Percentiles rank a stretch among this genome's conserved stretches.
Evolutionary conservation across 1,139 yeast species (phyloP).

Genomic region (Suhomyces choctaworum): DNA sequence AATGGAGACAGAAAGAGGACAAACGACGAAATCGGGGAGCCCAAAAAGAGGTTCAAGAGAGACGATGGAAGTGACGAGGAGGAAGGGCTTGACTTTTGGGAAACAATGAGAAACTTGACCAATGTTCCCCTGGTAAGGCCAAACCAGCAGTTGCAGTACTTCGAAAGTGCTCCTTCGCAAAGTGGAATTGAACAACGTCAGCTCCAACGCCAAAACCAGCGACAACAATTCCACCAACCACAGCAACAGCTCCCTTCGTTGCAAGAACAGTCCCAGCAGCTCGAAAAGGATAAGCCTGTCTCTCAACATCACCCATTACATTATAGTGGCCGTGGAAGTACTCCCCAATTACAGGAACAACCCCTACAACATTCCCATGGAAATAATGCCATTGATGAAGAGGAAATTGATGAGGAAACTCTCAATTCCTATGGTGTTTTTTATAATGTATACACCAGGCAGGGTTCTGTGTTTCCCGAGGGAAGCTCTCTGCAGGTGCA

Average conservation of each 20-base stretch:
- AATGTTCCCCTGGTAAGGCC: constrained; percentile 25
- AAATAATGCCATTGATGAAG: constrained; percentile 19
- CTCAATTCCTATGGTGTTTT: constrained; percentile 38
- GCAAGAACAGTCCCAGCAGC: neutral
- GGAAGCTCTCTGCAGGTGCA: constrained; percentile 17
- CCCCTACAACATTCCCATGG: neutral
- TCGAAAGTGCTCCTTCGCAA: constrained; percentile 20
- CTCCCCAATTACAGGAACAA: constrained; percentile 21
- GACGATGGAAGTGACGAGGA: constrained; percentile 25
- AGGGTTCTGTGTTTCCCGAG: constrained; percentile 35
- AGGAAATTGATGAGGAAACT: constrained; percentile 36
- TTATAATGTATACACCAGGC: constrained; percentile 38
- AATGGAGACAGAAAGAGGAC: constrained; percentile 10
- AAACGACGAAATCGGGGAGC: constrained; percentile 9
- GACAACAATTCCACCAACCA: constrained; percentile 7
- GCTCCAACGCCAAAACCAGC: constrained; percentile 15
- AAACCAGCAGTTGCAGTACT: constrained; percentile 46
- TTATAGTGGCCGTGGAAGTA: constrained; percentile 23
- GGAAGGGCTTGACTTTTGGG: constrained; percentile 68
- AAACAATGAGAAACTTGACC: constrained; percentile 57
- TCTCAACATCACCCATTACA: constrained; percentile 54
- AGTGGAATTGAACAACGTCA: constrained; percentile 11
- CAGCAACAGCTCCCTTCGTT: neutral
- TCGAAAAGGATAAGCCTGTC: constrained; percentile 30
- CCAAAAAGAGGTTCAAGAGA: constrained; percentile 14